A percentile compares a stretch with the other conserved stretches of the same genome.
phyloP scores from a whole-genome alignment of 768 basidiomycete species.

The Leccinum longicurvipes region DNA sequence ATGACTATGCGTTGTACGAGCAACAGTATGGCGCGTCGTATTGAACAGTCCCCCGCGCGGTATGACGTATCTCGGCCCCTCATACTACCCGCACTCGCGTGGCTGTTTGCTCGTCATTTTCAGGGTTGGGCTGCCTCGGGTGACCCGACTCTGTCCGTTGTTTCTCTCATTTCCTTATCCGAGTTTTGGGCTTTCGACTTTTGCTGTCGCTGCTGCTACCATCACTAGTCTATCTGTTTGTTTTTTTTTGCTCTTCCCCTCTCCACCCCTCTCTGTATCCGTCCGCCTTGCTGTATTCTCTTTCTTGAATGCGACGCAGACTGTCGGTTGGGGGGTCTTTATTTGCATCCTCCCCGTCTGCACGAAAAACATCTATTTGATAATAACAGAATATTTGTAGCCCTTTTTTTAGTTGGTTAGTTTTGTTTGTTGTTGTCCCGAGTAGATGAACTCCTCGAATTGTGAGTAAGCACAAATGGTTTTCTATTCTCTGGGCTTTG shows the following conservation, averaged over 20 bases:
- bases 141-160: neutral
- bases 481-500: too few species aligned
- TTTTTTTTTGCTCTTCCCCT: too few species aligned
- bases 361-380: neutral
- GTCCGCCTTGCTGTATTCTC: neutral
- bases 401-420: neutral
- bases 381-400: neutral
- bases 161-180: neutral
- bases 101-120: neutral
- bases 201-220: neutral
- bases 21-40: constrained; percentile 12
- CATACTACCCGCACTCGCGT: neutral
- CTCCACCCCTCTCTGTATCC: neutral
- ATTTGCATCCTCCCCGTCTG: neutral
- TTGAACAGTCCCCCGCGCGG: neutral
- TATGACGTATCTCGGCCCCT: neutral
- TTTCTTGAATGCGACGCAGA: neutral
- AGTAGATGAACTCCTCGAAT: too few species aligned
- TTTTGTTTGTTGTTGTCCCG: neutral
- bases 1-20: constrained; percentile 30
- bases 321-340: neutral
- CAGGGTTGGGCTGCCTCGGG: neutral
- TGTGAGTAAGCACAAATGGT: too few species aligned
- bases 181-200: neutral
- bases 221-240: too few species aligned